Base-by-base conservation (phyloP, 495 filamentous ascomycete genomes). In the Neurospora tetrasperma region DNA sequence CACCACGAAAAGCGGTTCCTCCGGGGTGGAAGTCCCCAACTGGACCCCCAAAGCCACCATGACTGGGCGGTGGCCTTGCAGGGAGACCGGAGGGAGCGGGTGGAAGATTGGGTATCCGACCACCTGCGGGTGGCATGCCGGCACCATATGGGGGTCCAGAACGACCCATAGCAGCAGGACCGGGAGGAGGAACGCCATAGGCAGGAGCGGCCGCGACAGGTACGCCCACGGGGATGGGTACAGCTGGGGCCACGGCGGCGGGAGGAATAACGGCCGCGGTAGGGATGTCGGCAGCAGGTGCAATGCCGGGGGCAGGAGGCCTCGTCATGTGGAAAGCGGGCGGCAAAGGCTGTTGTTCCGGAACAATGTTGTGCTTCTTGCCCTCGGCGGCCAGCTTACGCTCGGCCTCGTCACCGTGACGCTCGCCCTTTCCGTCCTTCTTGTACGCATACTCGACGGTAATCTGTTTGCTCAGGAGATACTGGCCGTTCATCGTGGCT, bases 391-490 rank as follows among this genome's bases (percentile, higher is more conserved):
- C 96, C 70, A 99, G 86, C 88, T 91, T 94, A 75, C 96, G 88
- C 83, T 99, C 96, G 42, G 96, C 96, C 78, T 94, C 86, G 78
- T 99, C 96, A 73, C 96, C 96, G 79, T 99, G 96, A 39, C 96
- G 87, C 83, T 98, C 96, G 74, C 95, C 94, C 83, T 97, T 97
- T 59, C 96, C 96, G 78, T 99, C 96, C 82, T 98, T 98, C 87
- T 99, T 99, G 86, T 97, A 99, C 48, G 96, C 96, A 81, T 99
- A 99, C 80, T 99, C 95, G 54, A 98, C 96, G 3, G 90, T 92
- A 76, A 97, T 90, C 78, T 96, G 90, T 82, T 97, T 97, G 84
- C 97, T 97, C 89, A 96, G 96, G 69, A 99, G 87, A 82, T 94
- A 97, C 81, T 98, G 95, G 71, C 94, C 93, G 80, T 98, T 93